Percentiles rank a stretch among this genome's conserved stretches.
Conservation (phyloP, 2,329 filamentous ascomycete genomes). For the Monilinia laxa region DNA sequence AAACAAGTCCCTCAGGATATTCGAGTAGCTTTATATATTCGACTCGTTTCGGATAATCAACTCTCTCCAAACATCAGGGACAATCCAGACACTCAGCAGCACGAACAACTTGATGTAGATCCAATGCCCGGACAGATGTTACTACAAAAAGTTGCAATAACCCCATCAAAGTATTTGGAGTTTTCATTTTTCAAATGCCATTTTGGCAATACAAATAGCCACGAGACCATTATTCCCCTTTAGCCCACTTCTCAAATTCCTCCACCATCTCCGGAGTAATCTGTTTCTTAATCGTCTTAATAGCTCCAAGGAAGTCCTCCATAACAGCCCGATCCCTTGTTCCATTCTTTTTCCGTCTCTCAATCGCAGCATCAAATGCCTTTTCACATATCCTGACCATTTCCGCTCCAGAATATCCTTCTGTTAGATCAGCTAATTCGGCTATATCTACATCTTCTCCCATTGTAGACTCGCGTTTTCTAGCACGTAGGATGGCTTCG, state of each 20-base stretch:
- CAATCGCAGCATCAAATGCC: slow-evolving; percentile 51
- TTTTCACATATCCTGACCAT: slow-evolving; percentile 61
- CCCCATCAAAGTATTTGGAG: too few relatives aligned
- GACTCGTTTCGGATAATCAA: too few relatives aligned
- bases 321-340: slow-evolving; percentile 45
- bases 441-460: slow-evolving; percentile 63
- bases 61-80: too few relatives aligned
- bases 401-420: slow-evolving; percentile 85
- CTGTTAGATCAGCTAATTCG: slow-evolving; percentile 61
- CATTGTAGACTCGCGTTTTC: slow-evolving; percentile 61
- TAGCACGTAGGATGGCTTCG: slow-evolving; percentile 71
- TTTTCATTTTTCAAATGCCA: neutral
- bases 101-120: too few relatives aligned
- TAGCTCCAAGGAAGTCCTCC: slow-evolving; percentile 48
- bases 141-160: too few relatives aligned
- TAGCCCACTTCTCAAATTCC: slow-evolving; percentile 49
- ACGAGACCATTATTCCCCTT: neutral
- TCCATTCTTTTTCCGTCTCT: slow-evolving; percentile 48
- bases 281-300: slow-evolving; percentile 52
- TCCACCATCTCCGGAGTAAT: slow-evolving; percentile 59
- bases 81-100: too few relatives aligned
- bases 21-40: too few relatives aligned
- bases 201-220: neutral
- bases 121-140: too few relatives aligned
- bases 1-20: too few relatives aligned